phyloP scores from a whole-genome alignment of 2,329 filamentous ascomycete species.

The Incumbomyces lentus region DNA sequence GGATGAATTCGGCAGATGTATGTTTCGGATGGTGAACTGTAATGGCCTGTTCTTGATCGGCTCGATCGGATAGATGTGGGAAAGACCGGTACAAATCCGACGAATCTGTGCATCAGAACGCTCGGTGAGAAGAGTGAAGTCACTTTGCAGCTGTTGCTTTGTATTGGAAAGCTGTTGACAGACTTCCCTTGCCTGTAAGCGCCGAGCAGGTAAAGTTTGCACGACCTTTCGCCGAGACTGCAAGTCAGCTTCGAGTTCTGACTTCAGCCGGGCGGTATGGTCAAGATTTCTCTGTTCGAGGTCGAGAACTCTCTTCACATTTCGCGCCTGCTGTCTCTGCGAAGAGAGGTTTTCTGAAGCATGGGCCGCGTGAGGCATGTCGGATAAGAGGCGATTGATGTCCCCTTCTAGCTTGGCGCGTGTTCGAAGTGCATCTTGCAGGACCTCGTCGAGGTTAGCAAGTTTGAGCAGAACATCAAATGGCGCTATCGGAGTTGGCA shows the following conservation, averaged over 20 bases:
- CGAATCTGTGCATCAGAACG: constrained; percentile 76
- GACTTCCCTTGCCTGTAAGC: constrained; percentile 1
- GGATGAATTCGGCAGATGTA: constrained; percentile 69
- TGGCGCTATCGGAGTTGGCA: constrained; percentile 50
- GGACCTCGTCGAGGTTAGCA: constrained; percentile 77
- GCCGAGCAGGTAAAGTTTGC: constrained; percentile 7
- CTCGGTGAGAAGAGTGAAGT: constrained; percentile 33
- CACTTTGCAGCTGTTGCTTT: background rate
- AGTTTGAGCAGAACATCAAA: constrained; percentile 84
- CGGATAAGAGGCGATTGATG: constrained; percentile 45
- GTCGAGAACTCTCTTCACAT: constrained; percentile 10
- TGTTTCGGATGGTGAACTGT: constrained; percentile 70
- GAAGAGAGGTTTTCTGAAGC: constrained; percentile 1
- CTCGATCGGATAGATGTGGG: constrained; percentile 68
- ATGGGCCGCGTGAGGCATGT: constrained; percentile 10
- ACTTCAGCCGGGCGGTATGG: constrained; percentile 24
- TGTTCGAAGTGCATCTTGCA: constrained; percentile 77
- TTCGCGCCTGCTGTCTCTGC: constrained; percentile 5
- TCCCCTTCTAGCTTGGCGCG: constrained; percentile 65
- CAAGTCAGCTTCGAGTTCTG: constrained; percentile 35
- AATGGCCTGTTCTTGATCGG: constrained; percentile 56
- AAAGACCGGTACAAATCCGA: constrained; percentile 75
- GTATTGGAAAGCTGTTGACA: background rate
- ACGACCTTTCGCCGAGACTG: constrained; percentile 20
- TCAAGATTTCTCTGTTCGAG: constrained; percentile 18